A percentile compares a stretch with the other conserved stretches of the same genome.
Conservation (phyloP, 169 alveolate genomes). For the Plasmodium fragile region DNA sequence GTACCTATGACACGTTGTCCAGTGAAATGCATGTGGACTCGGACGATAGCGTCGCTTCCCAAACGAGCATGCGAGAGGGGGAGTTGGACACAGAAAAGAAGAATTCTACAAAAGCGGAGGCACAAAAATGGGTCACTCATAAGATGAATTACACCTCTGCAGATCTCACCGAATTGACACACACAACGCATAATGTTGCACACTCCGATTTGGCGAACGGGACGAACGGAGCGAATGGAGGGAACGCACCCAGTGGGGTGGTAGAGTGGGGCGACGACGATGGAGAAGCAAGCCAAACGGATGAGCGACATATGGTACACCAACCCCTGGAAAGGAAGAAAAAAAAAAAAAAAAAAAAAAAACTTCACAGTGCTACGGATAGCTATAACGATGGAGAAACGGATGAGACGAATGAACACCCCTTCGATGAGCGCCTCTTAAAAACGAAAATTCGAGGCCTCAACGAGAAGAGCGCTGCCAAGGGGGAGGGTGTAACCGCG, state of each 20-base stretch:
- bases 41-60: neutral
- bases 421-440: neutral
- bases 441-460: conserved; percentile 7
- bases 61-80: neutral
- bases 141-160: neutral
- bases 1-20: neutral
- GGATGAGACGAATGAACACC: neutral
- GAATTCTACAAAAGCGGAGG: neutral
- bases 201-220: neutral
- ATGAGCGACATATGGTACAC: neutral
- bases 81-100: neutral
- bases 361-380: neutral
- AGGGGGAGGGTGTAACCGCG: neutral
- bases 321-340: neutral
- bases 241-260: neutral
- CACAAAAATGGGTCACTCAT: neutral
- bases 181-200: neutral
- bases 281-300: neutral
- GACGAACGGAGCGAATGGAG: neutral
- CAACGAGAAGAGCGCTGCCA: neutral
- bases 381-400: neutral
- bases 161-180: neutral
- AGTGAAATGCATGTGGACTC: neutral
- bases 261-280: neutral
- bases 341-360: neutral